Conservation (phyloP, 2,329 filamentous ascomycete genomes). For the Xenosphaeropsis pyriputrescens region DNA sequence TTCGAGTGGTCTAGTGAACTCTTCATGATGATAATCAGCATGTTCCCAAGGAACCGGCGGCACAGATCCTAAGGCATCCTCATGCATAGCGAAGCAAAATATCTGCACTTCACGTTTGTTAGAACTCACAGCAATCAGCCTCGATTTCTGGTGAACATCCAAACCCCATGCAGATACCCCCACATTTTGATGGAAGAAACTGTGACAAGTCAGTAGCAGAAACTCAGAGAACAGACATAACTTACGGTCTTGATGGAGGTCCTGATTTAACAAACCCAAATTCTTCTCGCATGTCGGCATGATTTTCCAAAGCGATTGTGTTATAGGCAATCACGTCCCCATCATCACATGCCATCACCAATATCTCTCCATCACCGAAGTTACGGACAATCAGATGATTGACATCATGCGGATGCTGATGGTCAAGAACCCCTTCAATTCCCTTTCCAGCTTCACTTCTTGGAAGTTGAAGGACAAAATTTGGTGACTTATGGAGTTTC, state of each 20-base stretch:
- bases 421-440: slow-evolving; percentile 38
- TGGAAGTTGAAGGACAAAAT: slow-evolving; percentile 32
- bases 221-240: neutral
- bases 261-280: neutral
- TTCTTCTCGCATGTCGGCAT: slow-evolving; percentile 19
- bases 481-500: slow-evolving; percentile 29
- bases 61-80: neutral
- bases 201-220: slow-evolving; percentile 1
- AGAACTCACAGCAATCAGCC: slow-evolving; percentile 72
- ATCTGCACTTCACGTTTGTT: slow-evolving; percentile 49
- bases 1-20: neutral
- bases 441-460: slow-evolving; percentile 22
- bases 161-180: slow-evolving; percentile 76
- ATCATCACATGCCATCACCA: slow-evolving; percentile 56
- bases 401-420: slow-evolving; percentile 38
- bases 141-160: slow-evolving; percentile 65
- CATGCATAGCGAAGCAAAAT: slow-evolving; percentile 28
- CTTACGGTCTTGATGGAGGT: slow-evolving; percentile 7
- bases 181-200: slow-evolving; percentile 65
- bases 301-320: slow-evolving; percentile 20
- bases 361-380: slow-evolving; percentile 53
- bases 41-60: too few relatives aligned
- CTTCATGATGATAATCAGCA: neutral
- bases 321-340: slow-evolving; percentile 63
- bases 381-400: slow-evolving; percentile 58